Conservation (phyloP, 2,329 filamentous ascomycete species). For the Hypoxylon sp. region DNA sequence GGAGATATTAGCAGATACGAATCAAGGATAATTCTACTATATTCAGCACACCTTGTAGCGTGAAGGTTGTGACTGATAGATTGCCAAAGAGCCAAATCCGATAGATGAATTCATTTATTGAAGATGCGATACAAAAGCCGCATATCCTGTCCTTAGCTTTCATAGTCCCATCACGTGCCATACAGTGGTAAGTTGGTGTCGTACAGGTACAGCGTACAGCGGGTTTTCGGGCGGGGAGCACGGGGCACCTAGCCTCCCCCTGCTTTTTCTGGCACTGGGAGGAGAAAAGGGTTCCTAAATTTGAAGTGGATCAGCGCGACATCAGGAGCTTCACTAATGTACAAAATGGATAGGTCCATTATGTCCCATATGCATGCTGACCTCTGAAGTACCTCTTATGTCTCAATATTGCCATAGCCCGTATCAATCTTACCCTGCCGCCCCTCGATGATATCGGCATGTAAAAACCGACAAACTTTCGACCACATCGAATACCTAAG, state of each 20-base stretch:
- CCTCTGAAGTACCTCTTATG: constrained; percentile 25
- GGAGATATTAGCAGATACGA: constrained; percentile 26
- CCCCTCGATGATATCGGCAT: constrained; percentile 24
- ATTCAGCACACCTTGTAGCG: constrained; percentile 8
- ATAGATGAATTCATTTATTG: constrained; percentile 3
- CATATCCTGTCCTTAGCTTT: constrained; percentile 10
- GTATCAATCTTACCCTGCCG: constrained; percentile 34
- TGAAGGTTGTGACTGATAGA: not conserved
- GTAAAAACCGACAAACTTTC: constrained; percentile 20
- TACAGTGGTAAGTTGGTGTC: not conserved
- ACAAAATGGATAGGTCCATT: constrained; percentile 9
- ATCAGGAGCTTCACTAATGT: constrained; percentile 23
- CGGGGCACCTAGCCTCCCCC: constrained; percentile 12
- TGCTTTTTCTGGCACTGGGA: not conserved
- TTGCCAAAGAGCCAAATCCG: not conserved
- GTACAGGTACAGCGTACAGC: no score
- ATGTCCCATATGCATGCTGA: constrained; percentile 23
- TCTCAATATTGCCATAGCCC: constrained; percentile 32
- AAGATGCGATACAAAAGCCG: constrained; percentile 1
- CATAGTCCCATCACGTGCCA: constrained; percentile 31
- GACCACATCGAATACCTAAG: not conserved
- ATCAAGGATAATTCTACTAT: constrained; percentile 20
- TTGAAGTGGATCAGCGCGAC: constrained; percentile 30
- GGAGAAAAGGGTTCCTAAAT: constrained; percentile 10
- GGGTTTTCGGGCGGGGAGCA: constrained; percentile 24